These are phyloP conservation scores for Acorus gramineus DNA, from an alignment of 106 monocot species.

Conservation along the genomic window DNA sequence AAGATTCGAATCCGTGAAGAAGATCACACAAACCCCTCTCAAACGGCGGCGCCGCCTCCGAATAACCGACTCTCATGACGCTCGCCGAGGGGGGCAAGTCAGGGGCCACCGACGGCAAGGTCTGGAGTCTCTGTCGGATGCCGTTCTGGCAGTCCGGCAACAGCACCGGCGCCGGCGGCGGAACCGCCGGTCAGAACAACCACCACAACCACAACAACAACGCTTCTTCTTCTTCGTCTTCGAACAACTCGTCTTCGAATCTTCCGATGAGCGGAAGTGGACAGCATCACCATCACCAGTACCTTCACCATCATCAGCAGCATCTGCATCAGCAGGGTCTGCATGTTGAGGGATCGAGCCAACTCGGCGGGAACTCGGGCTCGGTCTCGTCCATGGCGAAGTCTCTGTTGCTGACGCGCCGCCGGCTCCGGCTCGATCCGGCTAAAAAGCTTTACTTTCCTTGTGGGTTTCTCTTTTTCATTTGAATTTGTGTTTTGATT, in stretches of 20 bases:
- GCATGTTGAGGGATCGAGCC: neutral
- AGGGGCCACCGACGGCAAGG: conserved; percentile 26
- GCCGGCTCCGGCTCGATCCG: conserved; percentile 77
- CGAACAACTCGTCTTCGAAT: conserved; percentile 19
- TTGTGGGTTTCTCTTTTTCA: conserved; percentile 34
- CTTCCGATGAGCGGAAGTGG: neutral
- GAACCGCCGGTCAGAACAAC: neutral
- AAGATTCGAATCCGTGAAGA: too few relatives aligned
- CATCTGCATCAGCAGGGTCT: neutral
- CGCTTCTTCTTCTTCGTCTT: conserved; percentile 5
- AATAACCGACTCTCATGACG: conserved; percentile 15
- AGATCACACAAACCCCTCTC: too few relatives aligned
- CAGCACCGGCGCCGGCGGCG: conserved; percentile 2
- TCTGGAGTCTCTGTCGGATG: conserved; percentile 49
- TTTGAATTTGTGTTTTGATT: too few relatives aligned
- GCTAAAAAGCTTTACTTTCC: conserved; percentile 86
- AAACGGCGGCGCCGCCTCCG: too few relatives aligned
- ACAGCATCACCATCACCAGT: conserved; percentile 15
- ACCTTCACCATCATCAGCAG: neutral
- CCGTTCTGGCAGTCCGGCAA: conserved; percentile 49
- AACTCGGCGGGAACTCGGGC: conserved; percentile 1
- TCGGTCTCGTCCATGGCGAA: conserved; percentile 58
- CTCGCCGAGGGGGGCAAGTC: conserved; percentile 20
- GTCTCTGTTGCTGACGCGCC: conserved; percentile 60
- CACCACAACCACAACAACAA: too few relatives aligned